Evolutionary conservation across 257 asterid genomes (phyloP).

Genomic region (Sherardia arvensis): DNA sequence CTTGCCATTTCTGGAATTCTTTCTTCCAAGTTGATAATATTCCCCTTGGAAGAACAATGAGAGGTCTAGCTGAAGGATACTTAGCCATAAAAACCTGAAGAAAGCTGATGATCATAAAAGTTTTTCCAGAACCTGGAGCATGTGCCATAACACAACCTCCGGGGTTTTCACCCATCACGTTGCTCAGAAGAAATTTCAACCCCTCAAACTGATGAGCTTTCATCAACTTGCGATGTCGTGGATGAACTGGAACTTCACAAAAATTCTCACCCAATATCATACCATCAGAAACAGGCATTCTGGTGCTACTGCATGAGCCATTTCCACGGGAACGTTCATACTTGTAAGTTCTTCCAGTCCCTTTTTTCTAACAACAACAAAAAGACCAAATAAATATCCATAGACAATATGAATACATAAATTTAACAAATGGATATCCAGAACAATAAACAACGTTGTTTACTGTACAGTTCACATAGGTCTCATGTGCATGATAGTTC

Average conservation of each 20-base stretch:
- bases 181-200: constrained; percentile 68
- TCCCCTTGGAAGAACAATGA: constrained; percentile 85
- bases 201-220: constrained; percentile 90
- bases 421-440: background rate
- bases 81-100: constrained; percentile 91
- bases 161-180: constrained; percentile 66
- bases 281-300: constrained; percentile 28
- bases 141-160: constrained; percentile 94
- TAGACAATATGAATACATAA: background rate
- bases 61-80: constrained; percentile 70
- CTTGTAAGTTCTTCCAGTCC: constrained; percentile 55
- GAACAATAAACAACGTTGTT: background rate
- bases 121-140: constrained; percentile 92
- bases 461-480: background rate
- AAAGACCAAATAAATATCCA: background rate
- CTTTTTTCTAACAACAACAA: constrained; percentile 33
- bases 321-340: constrained; percentile 47
- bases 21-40: constrained; percentile 68
- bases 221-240: constrained; percentile 76
- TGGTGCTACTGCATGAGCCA: constrained; percentile 36
- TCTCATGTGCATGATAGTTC: background rate
- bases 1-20: constrained; percentile 77
- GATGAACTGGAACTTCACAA: constrained; percentile 62
- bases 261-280: constrained; percentile 25
- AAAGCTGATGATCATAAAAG: constrained; percentile 81